phyloP scores from a whole-genome alignment of 106 monocot species.

The Vanilla planifolia region DNA sequence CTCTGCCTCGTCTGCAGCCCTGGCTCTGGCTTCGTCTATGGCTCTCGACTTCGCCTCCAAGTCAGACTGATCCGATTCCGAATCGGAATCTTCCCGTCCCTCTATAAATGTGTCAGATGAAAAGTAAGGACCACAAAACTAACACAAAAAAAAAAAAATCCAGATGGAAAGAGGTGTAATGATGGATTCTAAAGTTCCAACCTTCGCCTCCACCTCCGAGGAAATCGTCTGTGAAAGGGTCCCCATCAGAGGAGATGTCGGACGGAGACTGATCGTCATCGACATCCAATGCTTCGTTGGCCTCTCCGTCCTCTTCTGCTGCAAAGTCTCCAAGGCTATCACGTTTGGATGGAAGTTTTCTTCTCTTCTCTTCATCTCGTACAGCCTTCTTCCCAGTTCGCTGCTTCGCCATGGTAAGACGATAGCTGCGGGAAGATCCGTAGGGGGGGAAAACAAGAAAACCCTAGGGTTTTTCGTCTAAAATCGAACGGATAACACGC shows the following conservation, averaged over 20 bases:
- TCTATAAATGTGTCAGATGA: constrained; percentile 15
- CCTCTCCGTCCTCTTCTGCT: constrained; percentile 7
- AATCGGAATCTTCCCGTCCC: constrained; percentile 17
- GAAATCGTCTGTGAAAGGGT: constrained; percentile 71
- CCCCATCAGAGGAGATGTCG: constrained; percentile 47
- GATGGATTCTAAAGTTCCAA: too few relatives aligned
- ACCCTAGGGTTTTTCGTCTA: too few relatives aligned
- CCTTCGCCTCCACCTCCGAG: constrained; percentile 53
- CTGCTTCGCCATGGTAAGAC: neutral
- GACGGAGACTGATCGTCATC: constrained; percentile 22
- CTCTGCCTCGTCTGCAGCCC: constrained; percentile 53
- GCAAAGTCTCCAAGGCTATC: neutral
- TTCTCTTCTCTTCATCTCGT: constrained; percentile 14
- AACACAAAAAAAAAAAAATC: neutral
- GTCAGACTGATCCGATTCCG: constrained; percentile 68
- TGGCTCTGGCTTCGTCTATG: constrained; percentile 54
- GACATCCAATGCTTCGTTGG: neutral
- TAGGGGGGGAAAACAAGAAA: too few relatives aligned
- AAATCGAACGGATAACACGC: too few relatives aligned
- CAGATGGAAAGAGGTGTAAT: neutral
- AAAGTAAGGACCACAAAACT: neutral
- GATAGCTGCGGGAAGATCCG: too few relatives aligned
- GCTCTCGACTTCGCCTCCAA: constrained; percentile 64
- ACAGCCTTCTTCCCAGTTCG: neutral
- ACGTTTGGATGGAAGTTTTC: constrained; percentile 1